Evolutionary conservation across 257 asterid genomes (phyloP).

Genomic region (Eucommia ulmoides): DNA sequence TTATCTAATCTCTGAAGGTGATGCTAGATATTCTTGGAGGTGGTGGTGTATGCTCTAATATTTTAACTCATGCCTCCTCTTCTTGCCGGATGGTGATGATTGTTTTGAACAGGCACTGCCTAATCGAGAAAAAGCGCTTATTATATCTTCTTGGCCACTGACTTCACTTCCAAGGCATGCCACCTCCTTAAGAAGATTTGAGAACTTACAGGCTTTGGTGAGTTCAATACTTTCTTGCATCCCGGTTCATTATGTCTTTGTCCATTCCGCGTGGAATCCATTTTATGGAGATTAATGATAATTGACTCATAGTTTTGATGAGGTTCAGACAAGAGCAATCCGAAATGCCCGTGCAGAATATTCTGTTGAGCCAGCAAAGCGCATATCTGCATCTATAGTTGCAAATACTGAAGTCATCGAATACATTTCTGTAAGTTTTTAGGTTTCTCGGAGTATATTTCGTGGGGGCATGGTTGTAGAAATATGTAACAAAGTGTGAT

Average conservation of each 20-base stretch:
- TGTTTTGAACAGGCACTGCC: constrained; percentile 65
- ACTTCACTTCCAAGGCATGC: constrained; percentile 64
- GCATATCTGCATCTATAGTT: constrained; percentile 69
- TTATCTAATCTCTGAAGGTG: too few species aligned
- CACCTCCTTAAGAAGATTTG: constrained; percentile 67
- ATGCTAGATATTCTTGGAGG: too few species aligned
- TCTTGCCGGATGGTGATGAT: too few species aligned
- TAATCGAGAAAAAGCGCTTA: constrained; percentile 65
- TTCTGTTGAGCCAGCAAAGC: constrained; percentile 90
- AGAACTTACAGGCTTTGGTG: constrained; percentile 86
- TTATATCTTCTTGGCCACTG: constrained; percentile 76
- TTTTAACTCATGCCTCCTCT: too few species aligned
- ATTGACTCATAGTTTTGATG: constrained; percentile 1
- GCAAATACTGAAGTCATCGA: constrained; percentile 77
- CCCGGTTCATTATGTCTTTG: too few species aligned
- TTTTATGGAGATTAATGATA: too few species aligned
- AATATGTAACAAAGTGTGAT: too few species aligned
- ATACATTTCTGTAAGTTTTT: constrained; percentile 62
- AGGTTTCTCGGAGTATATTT: too few species aligned
- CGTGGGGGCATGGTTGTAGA: too few species aligned
- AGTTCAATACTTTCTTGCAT: constrained; percentile 5
- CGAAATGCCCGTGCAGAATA: constrained; percentile 96
- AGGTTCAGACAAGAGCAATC: constrained; percentile 74
- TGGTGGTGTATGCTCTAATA: too few species aligned
- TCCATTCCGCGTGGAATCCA: too few species aligned